Conservation (phyloP, 2,329 filamentous ascomycete species). For the Sporothrix euskadiensis region DNA sequence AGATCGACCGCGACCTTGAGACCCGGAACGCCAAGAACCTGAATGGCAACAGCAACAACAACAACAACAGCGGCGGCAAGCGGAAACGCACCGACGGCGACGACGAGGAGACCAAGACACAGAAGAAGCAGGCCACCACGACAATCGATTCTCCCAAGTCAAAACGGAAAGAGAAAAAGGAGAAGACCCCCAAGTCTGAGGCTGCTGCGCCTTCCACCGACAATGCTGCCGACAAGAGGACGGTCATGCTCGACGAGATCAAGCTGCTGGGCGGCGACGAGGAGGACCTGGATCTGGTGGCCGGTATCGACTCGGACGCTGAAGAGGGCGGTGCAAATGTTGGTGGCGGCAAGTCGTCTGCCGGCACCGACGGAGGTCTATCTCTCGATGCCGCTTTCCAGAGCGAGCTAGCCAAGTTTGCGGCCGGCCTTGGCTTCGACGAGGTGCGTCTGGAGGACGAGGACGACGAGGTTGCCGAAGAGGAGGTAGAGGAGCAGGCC, state of each 20-base stretch:
- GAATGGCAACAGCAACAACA: slow-evolving; percentile 21
- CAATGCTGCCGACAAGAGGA: slow-evolving; percentile 30
- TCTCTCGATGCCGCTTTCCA: slow-evolving; percentile 41
- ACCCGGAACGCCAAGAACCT: slow-evolving; percentile 40
- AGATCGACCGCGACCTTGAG: slow-evolving; percentile 56
- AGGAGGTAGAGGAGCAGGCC: slow-evolving; percentile 43
- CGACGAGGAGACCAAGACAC: slow-evolving; percentile 24
- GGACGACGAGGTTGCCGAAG: slow-evolving; percentile 42
- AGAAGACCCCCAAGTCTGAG: not conserved
- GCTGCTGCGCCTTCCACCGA: not conserved
- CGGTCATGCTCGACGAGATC: slow-evolving; percentile 60
- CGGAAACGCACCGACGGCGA: slow-evolving; percentile 30
- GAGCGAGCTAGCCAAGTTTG: slow-evolving; percentile 55
- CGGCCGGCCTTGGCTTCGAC: slow-evolving; percentile 52
- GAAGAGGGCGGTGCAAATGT: slow-evolving; percentile 44
- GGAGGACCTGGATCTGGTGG: slow-evolving; percentile 62
- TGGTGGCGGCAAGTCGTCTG: slow-evolving; percentile 34
- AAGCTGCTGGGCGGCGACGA: slow-evolving; percentile 65
- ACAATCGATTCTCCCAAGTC: slow-evolving; percentile 10
- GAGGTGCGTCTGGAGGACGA: slow-evolving; percentile 44
- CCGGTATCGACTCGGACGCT: slow-evolving; percentile 54
- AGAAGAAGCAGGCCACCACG: not conserved
- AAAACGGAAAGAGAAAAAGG: not conserved
- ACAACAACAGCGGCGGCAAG: slow-evolving; percentile 27
- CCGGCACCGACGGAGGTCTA: slow-evolving; percentile 30